phyloP scores from a whole-genome alignment of 306 rosid species.

The Cucurbita argyrosperma region DNA sequence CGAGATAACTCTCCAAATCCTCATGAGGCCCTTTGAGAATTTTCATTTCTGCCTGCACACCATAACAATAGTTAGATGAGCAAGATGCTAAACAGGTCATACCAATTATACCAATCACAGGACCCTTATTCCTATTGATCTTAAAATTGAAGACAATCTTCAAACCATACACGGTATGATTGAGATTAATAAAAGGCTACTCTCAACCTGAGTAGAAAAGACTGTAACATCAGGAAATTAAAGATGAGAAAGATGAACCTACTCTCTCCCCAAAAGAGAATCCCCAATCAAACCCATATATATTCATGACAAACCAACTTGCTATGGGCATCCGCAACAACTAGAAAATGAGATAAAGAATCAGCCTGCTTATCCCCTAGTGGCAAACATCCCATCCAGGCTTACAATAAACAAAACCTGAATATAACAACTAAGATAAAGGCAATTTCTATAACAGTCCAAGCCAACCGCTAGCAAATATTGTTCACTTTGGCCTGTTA shows the following conservation, averaged over 20 bases:
- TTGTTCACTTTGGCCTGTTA: too few species aligned
- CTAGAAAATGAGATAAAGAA: background rate
- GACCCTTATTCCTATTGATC: background rate
- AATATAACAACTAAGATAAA: too few species aligned
- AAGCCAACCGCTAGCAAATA: too few species aligned
- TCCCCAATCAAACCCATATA: background rate
- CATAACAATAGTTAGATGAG: background rate
- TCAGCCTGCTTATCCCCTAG: background rate
- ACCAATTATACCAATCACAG: too few species aligned
- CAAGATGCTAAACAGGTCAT: background rate
- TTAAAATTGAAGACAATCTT: too few species aligned
- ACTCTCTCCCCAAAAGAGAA: background rate
- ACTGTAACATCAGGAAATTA: background rate
- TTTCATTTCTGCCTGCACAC: slow-evolving; percentile 62
- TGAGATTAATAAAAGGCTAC: too few species aligned
- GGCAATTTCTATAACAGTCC: too few species aligned
- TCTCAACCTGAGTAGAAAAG: background rate
- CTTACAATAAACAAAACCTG: too few species aligned
- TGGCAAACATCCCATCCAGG: too few species aligned
- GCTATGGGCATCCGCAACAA: background rate
- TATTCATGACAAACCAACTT: background rate
- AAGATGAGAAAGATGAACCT: background rate
- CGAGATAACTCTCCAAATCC: slow-evolving; percentile 77
- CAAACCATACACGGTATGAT: too few species aligned
- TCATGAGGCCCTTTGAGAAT: slow-evolving; percentile 83